These are phyloP conservation scores for Fusarium robinianum DNA, from an alignment of 2,329 filamentous ascomycete genomes.

Conservation along the genomic window DNA sequence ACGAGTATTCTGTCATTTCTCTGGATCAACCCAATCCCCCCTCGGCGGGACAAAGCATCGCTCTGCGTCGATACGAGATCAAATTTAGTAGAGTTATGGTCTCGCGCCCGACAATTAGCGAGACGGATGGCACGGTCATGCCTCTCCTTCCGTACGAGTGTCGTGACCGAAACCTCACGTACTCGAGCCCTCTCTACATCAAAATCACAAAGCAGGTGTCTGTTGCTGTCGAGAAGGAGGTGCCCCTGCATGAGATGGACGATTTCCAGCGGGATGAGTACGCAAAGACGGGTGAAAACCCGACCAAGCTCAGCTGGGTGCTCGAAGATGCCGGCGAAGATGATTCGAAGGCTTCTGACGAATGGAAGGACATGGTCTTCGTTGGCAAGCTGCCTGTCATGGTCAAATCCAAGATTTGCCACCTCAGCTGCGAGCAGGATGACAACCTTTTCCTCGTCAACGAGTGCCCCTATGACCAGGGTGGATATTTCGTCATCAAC, in stretches of 20 bases:
- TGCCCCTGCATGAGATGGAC: constrained; percentile 70
- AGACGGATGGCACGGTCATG: constrained; percentile 86
- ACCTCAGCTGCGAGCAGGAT: constrained; percentile 80
- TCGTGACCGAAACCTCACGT: constrained; percentile 92
- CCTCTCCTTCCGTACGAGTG: constrained; percentile 93
- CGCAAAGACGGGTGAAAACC: constrained; percentile 58
- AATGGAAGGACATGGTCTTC: constrained; percentile 74
- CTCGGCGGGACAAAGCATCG: constrained; percentile 74
- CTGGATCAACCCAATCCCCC: constrained; percentile 89
- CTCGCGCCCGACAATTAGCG: constrained; percentile 86
- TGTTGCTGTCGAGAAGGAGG: constrained; percentile 76
- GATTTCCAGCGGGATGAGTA: constrained; percentile 63
- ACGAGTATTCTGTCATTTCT: constrained; percentile 89
- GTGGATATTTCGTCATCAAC: constrained; percentile 99
- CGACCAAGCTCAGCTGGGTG: constrained; percentile 64
- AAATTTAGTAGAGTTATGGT: constrained; percentile 91
- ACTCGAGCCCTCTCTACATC: constrained; percentile 88
- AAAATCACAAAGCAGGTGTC: constrained; percentile 85
- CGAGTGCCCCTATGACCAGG: constrained; percentile 97
- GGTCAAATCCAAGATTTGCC: constrained; percentile 96
- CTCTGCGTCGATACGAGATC: constrained; percentile 91
- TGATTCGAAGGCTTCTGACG: constrained; percentile 57
- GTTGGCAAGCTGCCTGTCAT: constrained; percentile 97
- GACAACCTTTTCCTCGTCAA: constrained; percentile 88
- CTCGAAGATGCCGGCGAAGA: constrained; percentile 60